These are phyloP conservation scores for Sphagnum contortum DNA, from an alignment of 225 moss, liverwort and hornwort genomes.

Conservation along the genomic window DNA sequence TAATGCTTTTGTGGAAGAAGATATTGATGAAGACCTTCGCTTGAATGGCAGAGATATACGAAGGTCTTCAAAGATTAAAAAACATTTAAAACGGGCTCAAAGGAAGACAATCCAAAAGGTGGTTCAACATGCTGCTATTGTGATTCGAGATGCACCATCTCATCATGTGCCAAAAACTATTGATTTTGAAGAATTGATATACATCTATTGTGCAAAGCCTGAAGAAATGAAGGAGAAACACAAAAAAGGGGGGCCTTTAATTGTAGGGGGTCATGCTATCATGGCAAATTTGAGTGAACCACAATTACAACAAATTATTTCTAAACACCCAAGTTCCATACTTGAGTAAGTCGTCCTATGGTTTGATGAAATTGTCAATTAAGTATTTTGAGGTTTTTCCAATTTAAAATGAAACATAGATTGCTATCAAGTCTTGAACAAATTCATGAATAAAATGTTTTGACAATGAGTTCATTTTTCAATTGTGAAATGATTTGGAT, in stretches of 20 bases:
- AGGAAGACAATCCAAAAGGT: slow-evolving; percentile 16
- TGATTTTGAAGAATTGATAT: slow-evolving; percentile 70
- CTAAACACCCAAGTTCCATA: slow-evolving; percentile 49
- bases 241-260: slow-evolving; percentile 53
- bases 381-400: too few relatives aligned
- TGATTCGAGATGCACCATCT: neutral
- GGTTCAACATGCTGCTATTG: slow-evolving; percentile 24
- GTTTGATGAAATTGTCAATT: too few relatives aligned
- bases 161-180: slow-evolving; percentile 23
- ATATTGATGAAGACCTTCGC: slow-evolving; percentile 28
- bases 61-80: slow-evolving; percentile 11
- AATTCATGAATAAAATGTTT: neutral
- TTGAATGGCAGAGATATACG: slow-evolving; percentile 12
- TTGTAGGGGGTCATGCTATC: slow-evolving; percentile 48
- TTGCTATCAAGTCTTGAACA: too few relatives aligned
- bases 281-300: slow-evolving; percentile 97
- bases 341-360: slow-evolving; percentile 35
- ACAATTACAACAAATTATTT: slow-evolving; percentile 47
- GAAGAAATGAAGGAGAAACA: slow-evolving; percentile 75
- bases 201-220: slow-evolving; percentile 82
- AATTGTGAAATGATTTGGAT: neutral
- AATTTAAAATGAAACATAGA: too few relatives aligned
- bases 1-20: slow-evolving; percentile 29
- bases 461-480: neutral
- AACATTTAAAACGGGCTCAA: slow-evolving; percentile 11